phyloP scores from a whole-genome alignment of 352 stramenopile genomes.

The Pythium utonaiense region DNA sequence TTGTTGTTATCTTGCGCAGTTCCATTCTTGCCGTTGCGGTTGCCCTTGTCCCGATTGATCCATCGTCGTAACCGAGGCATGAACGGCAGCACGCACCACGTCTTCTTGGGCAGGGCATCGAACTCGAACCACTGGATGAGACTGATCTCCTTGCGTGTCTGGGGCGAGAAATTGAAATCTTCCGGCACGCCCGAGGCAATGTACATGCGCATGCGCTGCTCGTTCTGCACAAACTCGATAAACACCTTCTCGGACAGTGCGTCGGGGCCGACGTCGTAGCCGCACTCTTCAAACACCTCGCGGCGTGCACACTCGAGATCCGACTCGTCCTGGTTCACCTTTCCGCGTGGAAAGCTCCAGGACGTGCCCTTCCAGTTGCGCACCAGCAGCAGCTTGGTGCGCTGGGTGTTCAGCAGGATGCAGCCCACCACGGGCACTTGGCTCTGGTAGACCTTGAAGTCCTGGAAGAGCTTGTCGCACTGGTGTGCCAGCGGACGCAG shows the following conservation, averaged over 20 bases:
- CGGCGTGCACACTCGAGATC: constrained; percentile 85
- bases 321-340: constrained; percentile 92
- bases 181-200: constrained; percentile 88
- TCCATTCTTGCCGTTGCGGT: constrained; percentile 21
- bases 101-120: constrained; percentile 90
- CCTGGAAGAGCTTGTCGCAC: constrained; percentile 91
- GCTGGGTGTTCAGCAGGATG: constrained; percentile 88
- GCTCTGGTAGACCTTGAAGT: constrained; percentile 94
- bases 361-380: constrained; percentile 90
- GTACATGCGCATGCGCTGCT: constrained; percentile 92
- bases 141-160: constrained; percentile 95
- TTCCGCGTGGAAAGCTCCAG: constrained; percentile 91
- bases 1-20: constrained; percentile 26
- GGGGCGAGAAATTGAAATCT: constrained; percentile 90
- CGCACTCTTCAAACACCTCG: constrained; percentile 92
- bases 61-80: constrained; percentile 88
- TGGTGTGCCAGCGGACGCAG: constrained; percentile 77
- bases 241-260: constrained; percentile 77
- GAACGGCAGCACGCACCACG: constrained; percentile 93
- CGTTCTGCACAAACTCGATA: constrained; percentile 82
- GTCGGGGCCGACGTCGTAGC: constrained; percentile 78
- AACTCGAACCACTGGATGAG: constrained; percentile 91
- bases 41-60: constrained; percentile 76
- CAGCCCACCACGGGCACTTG: constrained; percentile 93
- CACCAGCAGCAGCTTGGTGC: constrained; percentile 89